These are phyloP conservation scores for Sindora glabra DNA, from an alignment of 306 rosid genomes.

Conservation along the genomic window DNA sequence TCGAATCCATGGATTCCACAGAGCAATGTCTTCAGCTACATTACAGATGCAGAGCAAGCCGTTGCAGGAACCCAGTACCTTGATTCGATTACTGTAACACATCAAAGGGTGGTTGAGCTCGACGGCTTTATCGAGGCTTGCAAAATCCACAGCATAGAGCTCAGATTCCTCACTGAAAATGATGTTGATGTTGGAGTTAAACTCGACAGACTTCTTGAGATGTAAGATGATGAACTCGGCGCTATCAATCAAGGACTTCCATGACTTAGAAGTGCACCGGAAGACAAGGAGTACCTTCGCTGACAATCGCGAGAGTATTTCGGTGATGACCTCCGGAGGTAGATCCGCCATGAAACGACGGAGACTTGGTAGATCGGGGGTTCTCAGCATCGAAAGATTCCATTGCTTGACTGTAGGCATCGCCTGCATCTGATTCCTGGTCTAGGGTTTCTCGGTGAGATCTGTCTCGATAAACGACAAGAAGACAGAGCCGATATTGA, in stretches of 20 bases:
- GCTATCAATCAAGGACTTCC: constrained; percentile 45
- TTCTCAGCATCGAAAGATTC: not conserved
- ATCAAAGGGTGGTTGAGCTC: constrained; percentile 64
- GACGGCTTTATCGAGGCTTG: constrained; percentile 5
- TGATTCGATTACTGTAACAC: constrained; percentile 69
- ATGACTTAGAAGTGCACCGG: constrained; percentile 32
- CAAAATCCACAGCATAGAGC: constrained; percentile 29
- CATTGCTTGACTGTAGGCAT: not conserved
- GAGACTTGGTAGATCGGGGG: not conserved
- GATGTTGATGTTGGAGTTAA: constrained; percentile 17
- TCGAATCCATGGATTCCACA: constrained; percentile 60
- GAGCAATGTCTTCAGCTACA: constrained; percentile 68
- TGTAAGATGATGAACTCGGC: constrained; percentile 33
- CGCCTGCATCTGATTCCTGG: too few relatives aligned
- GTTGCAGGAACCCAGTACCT: constrained; percentile 47
- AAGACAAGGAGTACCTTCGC: constrained; percentile 24
- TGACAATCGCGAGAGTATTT: constrained; percentile 37
- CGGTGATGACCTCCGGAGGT: constrained; percentile 48
- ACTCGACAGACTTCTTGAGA: constrained; percentile 9
- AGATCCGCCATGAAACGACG: constrained; percentile 30
- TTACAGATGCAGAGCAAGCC: constrained; percentile 69
- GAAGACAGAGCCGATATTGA: too few relatives aligned
- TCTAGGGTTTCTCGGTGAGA: not conserved
- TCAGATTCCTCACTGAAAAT: constrained; percentile 33
- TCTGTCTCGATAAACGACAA: too few relatives aligned